Percentiles rank a stretch among this genome's conserved stretches.
Evolutionary conservation across 345 rosid genomes (phyloP).

Genomic region (Hibiscus mutabilis): DNA sequence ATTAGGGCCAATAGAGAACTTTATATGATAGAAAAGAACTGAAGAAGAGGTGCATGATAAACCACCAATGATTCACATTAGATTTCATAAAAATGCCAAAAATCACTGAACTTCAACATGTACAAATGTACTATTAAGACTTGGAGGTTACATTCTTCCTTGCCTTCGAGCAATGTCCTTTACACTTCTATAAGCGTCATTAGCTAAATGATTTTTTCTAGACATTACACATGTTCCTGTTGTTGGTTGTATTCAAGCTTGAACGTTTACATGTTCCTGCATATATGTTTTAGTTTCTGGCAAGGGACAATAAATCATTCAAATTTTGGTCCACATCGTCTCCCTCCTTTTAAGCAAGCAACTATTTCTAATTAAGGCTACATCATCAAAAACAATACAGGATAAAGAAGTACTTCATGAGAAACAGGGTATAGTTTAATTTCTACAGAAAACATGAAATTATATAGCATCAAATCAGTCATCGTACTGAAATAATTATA

Average conservation of each 20-base stretch:
- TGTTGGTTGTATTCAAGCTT: neutral
- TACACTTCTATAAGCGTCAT: neutral
- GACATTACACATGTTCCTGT: neutral
- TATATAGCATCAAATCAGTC: neutral
- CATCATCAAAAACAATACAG: constrained; percentile 2
- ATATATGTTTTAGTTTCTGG: neutral
- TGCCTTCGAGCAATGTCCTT: neutral
- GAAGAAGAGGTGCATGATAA: neutral
- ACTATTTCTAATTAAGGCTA: neutral
- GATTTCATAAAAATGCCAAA: neutral
- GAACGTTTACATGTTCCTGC: neutral
- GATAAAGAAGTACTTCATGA: neutral
- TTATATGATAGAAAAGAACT: neutral
- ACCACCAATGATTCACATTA: neutral
- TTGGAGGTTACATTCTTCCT: neutral
- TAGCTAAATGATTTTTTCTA: neutral
- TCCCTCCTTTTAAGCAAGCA: neutral
- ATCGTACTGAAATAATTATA: neutral
- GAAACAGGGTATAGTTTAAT: neutral
- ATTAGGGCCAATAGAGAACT: neutral
- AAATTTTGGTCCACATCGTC: neutral
- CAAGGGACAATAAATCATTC: neutral
- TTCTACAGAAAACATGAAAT: neutral
- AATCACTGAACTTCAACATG: neutral
- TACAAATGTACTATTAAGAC: neutral